Evolutionary conservation across 2,329 filamentous ascomycete genomes (phyloP), one percentile per base, ranked within the genome.

Genomic region (Beauveria medogensis): DNA sequence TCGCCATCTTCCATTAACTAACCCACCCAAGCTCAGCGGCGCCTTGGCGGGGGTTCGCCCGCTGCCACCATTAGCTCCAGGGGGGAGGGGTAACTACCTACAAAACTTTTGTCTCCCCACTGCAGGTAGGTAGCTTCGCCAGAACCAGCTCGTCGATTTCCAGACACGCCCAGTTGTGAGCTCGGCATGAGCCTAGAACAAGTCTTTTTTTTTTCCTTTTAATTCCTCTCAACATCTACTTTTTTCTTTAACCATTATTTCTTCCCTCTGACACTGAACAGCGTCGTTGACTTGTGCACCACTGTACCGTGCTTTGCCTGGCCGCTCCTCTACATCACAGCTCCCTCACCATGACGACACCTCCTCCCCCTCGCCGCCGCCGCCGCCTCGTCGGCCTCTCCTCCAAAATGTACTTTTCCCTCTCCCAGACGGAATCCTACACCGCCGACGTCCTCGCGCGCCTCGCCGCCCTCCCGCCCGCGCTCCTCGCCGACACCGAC

Each of bases 361-460:
- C 71, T 30, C 55, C 71, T 34, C 34, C 64, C 7, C 47, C 47
- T n/a, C 22, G 12, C 68, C 80, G 77, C 52, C 83, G 83, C 68
- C 83, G 83, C 68, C 85, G 85, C 68, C 78, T 92, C 63, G 79
- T 92, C 63, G 88, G 89, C 71, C 85, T 91, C 65, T 89, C 85
- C 52, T 84, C 88, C 44, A 92, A 92, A 69, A 89, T 91, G 84
- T 92, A 92, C 80, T 92, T 92, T 75, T 83, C 86, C 63, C 81
- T 87, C 9, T 74, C 81, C 12, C 79, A 80, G 63, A 92, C 89
- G 1, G 74, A 80, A 51, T 69, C 78, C 60, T 88, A 87, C 69
- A 75, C 83, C 69, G 65, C 72, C 55, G 73, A 74, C 7, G 71
- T 88, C 18, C 73, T 83, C 16, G 65, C 75, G 34, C 77, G 77